Evolutionary conservation across 2,329 filamentous ascomycete species (phyloP), one percentile per base, ranked within the genome.

Genomic region (Fusarium verrucosum): DNA sequence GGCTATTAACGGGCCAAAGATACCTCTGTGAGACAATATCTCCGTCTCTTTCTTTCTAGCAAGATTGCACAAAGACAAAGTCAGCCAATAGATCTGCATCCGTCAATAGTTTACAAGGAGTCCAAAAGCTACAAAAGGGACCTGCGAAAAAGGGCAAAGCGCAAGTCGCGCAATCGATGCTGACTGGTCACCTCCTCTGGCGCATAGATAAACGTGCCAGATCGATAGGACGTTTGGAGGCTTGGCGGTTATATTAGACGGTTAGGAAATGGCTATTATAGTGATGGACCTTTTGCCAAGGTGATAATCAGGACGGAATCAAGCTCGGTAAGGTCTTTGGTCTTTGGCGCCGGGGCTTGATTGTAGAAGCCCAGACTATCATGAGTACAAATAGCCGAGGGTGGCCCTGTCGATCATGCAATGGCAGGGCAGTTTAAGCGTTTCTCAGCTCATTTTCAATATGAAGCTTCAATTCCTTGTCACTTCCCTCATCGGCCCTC

Each of bases 391-490:
- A 68, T 68, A 66, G 44, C 35, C n/a, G 60, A 50, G 43, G 14
- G 19, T n/a, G 33, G 36, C 36, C 47, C 40, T 55, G 38, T 49
- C 35, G 37, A 49, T 51, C 35, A 33, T 13, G 19, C n/a, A 38
- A 57, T 25, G 37, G 26, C 42, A 45, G 28, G 49, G 52, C 30
- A 47, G 50, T 23, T 28, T 11, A 50, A 49, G 55, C 30, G 53
- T 26, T 32, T 41, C 30, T 49, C n/a, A 28, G 16, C 42, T 38
- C 40, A 56, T 33, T 17, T 40, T 35, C 44, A 41, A 42, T 54
- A 72, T 78, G 76, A 76, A 74, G 70, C 54, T 70, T 55, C 38
- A 72, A 35, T 65, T 66, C 50, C 53, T 74, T 47, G 60, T 76
- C 57, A 62, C 73, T 32, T 71, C 73, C 47, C 54, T 71, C 32